phyloP scores from a whole-genome alignment of 2,329 filamentous ascomycete species.

The Aschersonia sp. region DNA sequence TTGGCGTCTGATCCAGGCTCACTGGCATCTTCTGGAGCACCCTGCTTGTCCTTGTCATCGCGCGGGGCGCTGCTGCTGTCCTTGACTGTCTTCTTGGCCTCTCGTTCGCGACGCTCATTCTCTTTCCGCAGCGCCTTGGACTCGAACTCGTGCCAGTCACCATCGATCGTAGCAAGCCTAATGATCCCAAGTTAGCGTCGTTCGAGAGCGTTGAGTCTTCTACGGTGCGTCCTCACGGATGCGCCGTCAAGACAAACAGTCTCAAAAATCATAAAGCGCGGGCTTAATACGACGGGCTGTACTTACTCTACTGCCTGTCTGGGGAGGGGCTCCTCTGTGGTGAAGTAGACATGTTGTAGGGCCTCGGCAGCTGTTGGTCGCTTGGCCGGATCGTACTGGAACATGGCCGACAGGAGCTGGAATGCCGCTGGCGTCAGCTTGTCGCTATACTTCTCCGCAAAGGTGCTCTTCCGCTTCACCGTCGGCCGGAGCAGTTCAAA shows the following conservation, averaged over 20 bases:
- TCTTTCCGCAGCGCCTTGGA: conserved; percentile 89
- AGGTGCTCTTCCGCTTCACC: conserved; percentile 57
- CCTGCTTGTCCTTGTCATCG: conserved; percentile 24
- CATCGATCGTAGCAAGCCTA: conserved; percentile 65
- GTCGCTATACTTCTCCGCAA: conserved; percentile 71
- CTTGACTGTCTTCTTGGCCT: conserved; percentile 31
- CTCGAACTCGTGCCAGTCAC: conserved; percentile 98
- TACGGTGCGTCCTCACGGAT: too few species aligned
- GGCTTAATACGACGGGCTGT: background rate
- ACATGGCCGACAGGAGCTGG: conserved; percentile 71
- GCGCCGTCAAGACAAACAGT: background rate
- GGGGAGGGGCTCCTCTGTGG: conserved; percentile 60
- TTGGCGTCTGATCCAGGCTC: conserved; percentile 19
- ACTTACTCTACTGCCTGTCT: conserved; percentile 71
- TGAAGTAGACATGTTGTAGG: conserved; percentile 80
- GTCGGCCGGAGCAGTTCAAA: conserved; percentile 79
- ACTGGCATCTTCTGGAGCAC: conserved; percentile 14
- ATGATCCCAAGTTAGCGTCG: background rate
- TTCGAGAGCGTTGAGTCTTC: background rate
- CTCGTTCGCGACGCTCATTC: conserved; percentile 54
- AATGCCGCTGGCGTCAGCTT: conserved; percentile 68
- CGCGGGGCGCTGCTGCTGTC: conserved; percentile 10
- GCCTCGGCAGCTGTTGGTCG: conserved; percentile 76
- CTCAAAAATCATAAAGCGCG: background rate
- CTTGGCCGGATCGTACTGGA: conserved; percentile 74